Percentiles rank a stretch among this genome's conserved stretches.
Evolutionary conservation across 148 eudicot species (phyloP).

Genomic region (Chenopodium formosanum): DNA sequence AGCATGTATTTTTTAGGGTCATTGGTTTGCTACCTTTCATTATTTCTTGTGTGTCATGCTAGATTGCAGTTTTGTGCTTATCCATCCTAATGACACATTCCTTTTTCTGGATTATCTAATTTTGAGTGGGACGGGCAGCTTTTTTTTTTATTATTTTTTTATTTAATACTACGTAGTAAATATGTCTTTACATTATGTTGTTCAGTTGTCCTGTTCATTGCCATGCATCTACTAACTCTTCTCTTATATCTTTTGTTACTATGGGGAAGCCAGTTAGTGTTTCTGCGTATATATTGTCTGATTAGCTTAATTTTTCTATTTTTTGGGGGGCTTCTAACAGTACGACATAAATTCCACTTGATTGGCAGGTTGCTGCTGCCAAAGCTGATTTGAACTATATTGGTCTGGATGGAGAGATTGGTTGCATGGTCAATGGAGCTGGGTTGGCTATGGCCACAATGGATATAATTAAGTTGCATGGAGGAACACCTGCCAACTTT

Average conservation of each 20-base stretch:
- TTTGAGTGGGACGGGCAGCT: neutral
- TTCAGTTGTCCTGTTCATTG: neutral
- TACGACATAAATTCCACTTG: conserved; percentile 4
- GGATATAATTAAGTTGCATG: conserved; percentile 95
- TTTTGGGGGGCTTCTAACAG: neutral
- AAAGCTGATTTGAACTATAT: conserved; percentile 94
- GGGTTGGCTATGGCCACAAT: conserved; percentile 99
- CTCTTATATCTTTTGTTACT: neutral
- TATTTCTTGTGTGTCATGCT: neutral
- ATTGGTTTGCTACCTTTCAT: neutral
- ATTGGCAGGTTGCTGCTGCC: conserved; percentile 80
- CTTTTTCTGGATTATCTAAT: neutral
- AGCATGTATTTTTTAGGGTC: neutral
- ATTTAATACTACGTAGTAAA: neutral
- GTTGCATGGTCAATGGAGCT: conserved; percentile 99
- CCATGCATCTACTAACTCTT: neutral
- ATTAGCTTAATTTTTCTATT: neutral
- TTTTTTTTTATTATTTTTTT: neutral
- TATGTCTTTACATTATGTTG: neutral
- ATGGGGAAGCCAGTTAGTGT: neutral
- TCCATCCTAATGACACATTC: neutral
- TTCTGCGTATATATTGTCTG: neutral
- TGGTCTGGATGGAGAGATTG: conserved; percentile 98
- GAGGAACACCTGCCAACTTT: conserved; percentile 98
- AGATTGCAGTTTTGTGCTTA: neutral